Evolutionary conservation across 768 basidiomycete species (phyloP).

Genomic region (Leccinum sublutescens): DNA sequence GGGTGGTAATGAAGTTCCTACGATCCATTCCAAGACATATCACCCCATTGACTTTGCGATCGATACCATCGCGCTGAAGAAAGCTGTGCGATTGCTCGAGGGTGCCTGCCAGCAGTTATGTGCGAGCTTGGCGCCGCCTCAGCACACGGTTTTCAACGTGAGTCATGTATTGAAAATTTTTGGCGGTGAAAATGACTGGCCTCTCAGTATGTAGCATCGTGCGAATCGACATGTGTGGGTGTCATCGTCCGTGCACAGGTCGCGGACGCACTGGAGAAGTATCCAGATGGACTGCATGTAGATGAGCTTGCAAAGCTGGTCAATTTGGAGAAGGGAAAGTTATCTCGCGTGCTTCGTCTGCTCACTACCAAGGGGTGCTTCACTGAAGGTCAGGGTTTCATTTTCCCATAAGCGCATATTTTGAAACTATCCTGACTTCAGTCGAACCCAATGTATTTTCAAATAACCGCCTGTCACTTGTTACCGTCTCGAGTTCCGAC

Average conservation of each 20-base stretch:
- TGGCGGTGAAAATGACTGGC: background rate
- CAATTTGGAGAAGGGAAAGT: conserved; percentile 27
- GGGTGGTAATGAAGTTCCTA: conserved; percentile 19
- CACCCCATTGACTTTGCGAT: conserved; percentile 24
- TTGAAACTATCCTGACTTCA: background rate
- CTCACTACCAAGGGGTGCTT: conserved; percentile 30
- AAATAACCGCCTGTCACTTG: conserved; percentile 34
- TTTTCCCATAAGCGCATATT: background rate
- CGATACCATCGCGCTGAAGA: conserved; percentile 23
- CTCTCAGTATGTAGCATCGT: conserved; percentile 17
- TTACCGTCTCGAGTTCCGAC: conserved; percentile 16
- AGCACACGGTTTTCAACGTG: conserved; percentile 28
- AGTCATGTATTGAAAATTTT: background rate
- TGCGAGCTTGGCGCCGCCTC: conserved; percentile 25
- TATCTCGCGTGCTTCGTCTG: conserved; percentile 29
- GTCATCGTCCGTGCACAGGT: background rate
- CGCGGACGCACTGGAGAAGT: conserved; percentile 9
- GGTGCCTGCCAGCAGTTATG: conserved; percentile 29
- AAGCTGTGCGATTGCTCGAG: conserved; percentile 26
- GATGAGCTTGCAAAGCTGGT: conserved; percentile 25
- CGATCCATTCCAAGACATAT: conserved; percentile 20
- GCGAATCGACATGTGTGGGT: conserved; percentile 25
- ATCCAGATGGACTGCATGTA: conserved; percentile 30
- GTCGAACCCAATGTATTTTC: conserved; percentile 29
- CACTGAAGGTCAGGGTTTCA: background rate